Percentiles rank a stretch among this genome's conserved stretches.
phyloP scores from a whole-genome alignment of 768 basidiomycete genomes.

The Mrakia gelida region DNA sequence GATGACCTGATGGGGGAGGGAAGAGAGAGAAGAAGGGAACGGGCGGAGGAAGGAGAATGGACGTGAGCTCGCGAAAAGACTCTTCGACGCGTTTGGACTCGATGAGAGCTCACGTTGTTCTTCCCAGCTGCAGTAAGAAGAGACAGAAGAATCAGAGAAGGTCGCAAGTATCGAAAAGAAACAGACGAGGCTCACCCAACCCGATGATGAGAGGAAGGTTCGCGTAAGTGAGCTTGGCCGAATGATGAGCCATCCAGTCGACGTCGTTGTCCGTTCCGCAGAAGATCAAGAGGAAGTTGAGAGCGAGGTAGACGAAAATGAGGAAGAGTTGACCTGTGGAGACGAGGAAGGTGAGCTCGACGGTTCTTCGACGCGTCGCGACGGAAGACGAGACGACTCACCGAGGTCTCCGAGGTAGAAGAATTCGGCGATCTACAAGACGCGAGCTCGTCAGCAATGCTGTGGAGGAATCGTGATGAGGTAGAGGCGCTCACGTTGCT shows the following conservation, averaged over 20 bases:
- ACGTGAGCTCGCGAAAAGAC: no score
- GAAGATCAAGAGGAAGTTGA: conserved; percentile 32
- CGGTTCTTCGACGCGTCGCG: neutral
- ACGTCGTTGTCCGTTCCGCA: conserved; percentile 30
- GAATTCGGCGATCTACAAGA: conserved; percentile 22
- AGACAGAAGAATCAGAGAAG: neutral
- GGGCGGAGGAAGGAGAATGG: neutral
- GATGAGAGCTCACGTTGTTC: conserved; percentile 26
- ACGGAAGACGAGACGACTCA: neutral
- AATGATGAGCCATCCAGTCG: conserved; percentile 33
- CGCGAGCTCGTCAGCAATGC: neutral
- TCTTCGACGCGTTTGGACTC: neutral
- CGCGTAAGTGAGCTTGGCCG: conserved; percentile 32
- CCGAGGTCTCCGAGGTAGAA: conserved; percentile 31
- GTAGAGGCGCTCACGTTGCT: neutral
- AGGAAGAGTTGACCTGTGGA: conserved; percentile 28
- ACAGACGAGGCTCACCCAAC: neutral
- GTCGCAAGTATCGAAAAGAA: neutral
- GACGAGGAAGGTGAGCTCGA: neutral
- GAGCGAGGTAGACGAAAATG: conserved; percentile 28
- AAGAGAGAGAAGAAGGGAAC: neutral
- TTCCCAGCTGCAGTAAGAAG: conserved; percentile 14
- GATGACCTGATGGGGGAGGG: no score
- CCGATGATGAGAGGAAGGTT: conserved; percentile 34
- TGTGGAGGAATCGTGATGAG: neutral